Evolutionary conservation across 176 grass and related monocot species (phyloP), one percentile per base, ranked within the genome.

Genomic region (Alopecurus myosuroides): DNA sequence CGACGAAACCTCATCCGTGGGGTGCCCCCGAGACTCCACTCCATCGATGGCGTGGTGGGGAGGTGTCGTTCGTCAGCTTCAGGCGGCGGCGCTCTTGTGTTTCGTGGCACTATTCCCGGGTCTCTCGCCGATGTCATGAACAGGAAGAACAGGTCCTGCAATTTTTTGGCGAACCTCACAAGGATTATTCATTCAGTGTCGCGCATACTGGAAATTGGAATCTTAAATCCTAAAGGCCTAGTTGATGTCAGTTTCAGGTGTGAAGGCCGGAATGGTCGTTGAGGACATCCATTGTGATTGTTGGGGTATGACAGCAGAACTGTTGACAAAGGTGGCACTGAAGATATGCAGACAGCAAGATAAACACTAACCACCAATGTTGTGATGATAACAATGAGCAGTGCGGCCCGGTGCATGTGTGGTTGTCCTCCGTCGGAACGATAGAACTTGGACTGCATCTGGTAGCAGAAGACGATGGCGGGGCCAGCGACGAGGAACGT

Each of bases 81-180:
- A 8, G 87, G 36, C 11, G 68, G 77, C 15, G 92, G 92, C 0
- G 79, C 88, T 48, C 84, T 68, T 19, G 89, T 65, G 85, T 94
- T 94, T 35, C 92, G 86, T 15, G 87, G 89, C 36, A 82, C 89
- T 53, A 91, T 94, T 25, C 92, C 92, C 8, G 92, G 92, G 31
- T 94, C 89, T 33, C 84, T 81, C 19, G 73, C 46, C 1, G 92
- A 87, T 70, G 92, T 91, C 77, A 79, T 87, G 35, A 79, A 85
- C 18, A 91, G 84, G 85, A 91, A 87, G 58, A 85, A 25, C 49
- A 94, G 46, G 56, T 91, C 89, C 89, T 94, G 85, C 71, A 29
- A 26, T 42, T 34, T 76, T 81, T 18, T 29, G 56, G 56, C 6
- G 19, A 51, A 70, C 29, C 30, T 11, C 6, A 9, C 34, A 37